These are phyloP conservation scores for Madurella fahalii DNA, from an alignment of 2,329 filamentous ascomycete species.

Conservation along the genomic window DNA sequence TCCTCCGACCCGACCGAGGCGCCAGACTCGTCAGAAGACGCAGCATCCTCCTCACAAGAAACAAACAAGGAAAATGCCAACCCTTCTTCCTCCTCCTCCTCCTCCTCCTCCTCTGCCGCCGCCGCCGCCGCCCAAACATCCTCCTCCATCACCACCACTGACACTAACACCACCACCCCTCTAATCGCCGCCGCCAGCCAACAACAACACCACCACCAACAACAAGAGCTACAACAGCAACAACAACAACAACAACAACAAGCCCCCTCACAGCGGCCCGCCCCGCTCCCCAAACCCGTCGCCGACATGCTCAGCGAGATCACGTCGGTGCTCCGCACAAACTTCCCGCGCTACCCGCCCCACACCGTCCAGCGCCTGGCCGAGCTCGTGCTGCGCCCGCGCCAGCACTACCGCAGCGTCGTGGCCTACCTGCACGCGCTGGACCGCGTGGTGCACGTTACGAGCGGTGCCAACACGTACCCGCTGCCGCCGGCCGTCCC, in stretches of 20 bases:
- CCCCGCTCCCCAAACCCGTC: conserved; percentile 60
- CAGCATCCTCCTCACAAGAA: conserved; percentile 46
- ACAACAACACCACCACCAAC: background rate
- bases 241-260: background rate
- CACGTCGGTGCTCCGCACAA: conserved; percentile 54
- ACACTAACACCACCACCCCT: conserved; percentile 13
- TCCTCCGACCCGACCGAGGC: conserved; percentile 41
- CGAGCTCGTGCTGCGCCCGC: conserved; percentile 76
- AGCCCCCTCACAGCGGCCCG: conserved; percentile 24
- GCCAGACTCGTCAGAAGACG: conserved; percentile 37
- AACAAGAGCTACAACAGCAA: background rate
- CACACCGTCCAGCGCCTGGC: conserved; percentile 90
- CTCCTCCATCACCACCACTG: conserved; percentile 30
- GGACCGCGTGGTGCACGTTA: conserved; percentile 86
- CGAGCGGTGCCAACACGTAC: conserved; percentile 74
- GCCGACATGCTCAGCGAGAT: conserved; percentile 59
- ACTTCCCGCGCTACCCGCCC: conserved; percentile 73
- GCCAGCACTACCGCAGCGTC: conserved; percentile 73
- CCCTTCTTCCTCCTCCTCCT: conserved; percentile 39
- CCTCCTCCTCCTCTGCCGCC: conserved; percentile 30
- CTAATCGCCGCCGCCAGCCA: conserved; percentile 2
- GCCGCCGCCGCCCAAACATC: conserved; percentile 38
- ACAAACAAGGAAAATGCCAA: conserved; percentile 66
- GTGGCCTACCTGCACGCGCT: conserved; percentile 85
- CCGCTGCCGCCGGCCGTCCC: conserved; percentile 69